phyloP scores from a whole-genome alignment of 805 yeast genomes.

The Candida qinlingensis region DNA sequence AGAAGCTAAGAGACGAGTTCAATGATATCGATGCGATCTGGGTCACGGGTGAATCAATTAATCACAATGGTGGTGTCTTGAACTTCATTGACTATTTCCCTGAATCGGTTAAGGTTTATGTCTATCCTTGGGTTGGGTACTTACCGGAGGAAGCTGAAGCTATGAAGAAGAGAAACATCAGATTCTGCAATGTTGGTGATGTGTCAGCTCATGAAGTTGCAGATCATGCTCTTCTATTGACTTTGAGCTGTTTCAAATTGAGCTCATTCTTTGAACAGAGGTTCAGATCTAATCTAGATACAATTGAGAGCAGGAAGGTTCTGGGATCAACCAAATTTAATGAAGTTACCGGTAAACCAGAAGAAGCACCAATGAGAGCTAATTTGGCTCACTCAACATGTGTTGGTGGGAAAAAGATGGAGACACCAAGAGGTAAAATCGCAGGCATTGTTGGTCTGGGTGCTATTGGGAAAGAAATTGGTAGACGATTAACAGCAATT shows the following conservation, averaged over 20 bases:
- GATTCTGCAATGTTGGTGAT: slow-evolving; percentile 57
- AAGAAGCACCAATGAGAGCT: slow-evolving; percentile 27
- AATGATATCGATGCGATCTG: slow-evolving; percentile 47
- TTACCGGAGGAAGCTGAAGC: slow-evolving; percentile 45
- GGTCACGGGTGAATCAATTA: slow-evolving; percentile 51
- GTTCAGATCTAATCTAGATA: slow-evolving; percentile 35
- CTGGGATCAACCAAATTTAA: slow-evolving; percentile 31
- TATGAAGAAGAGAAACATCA: slow-evolving; percentile 42
- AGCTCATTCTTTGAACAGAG: slow-evolving; percentile 41
- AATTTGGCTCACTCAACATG: slow-evolving; percentile 37
- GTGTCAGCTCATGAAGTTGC: slow-evolving; percentile 66
- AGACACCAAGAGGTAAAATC: slow-evolving; percentile 49
- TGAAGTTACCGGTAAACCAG: slow-evolving; percentile 25
- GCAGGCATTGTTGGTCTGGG: slow-evolving; percentile 74
- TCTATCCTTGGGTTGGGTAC: slow-evolving; percentile 58
- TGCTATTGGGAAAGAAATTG: slow-evolving; percentile 64
- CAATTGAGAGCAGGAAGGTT: slow-evolving; percentile 41
- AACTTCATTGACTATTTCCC: slow-evolving; percentile 45
- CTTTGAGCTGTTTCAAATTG: slow-evolving; percentile 56
- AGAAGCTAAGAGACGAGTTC: slow-evolving; percentile 34
- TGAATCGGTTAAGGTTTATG: slow-evolving; percentile 38
- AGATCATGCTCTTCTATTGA: slow-evolving; percentile 57
- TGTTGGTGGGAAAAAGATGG: slow-evolving; percentile 42
- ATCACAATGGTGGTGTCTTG: slow-evolving; percentile 40
- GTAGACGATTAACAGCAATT: slow-evolving; percentile 45